Conservation (phyloP, 2,329 filamentous ascomycete genomes). For the Tolypocladium pustulatum region DNA sequence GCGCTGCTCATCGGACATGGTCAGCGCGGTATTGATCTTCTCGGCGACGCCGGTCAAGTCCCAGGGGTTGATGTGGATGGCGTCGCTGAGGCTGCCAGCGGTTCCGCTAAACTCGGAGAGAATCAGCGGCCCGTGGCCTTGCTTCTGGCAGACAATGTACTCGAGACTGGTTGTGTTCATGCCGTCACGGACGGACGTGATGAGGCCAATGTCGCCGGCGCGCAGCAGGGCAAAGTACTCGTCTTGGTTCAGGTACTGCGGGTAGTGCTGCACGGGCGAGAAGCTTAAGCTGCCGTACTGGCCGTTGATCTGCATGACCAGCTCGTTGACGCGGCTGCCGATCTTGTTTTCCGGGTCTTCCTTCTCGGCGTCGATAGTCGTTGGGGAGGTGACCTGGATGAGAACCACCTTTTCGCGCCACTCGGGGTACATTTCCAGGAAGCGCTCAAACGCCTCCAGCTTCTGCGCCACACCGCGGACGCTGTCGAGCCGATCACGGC, state of each 20-base stretch:
- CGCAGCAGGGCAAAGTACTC: conserved; percentile 94
- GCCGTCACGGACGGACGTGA: conserved; percentile 90
- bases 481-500: conserved; percentile 85
- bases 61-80: conserved; percentile 96
- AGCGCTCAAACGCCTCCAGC: conserved; percentile 85
- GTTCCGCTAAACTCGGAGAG: conserved; percentile 96
- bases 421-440: conserved; percentile 81
- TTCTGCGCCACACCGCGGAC: conserved; percentile 94
- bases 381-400: conserved; percentile 90
- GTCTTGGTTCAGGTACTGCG: conserved; percentile 78
- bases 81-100: conserved; percentile 71
- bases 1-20: conserved; percentile 59
- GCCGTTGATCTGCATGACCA: conserved; percentile 88
- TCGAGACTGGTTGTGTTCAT: conserved; percentile 98
- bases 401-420: conserved; percentile 89
- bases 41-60: conserved; percentile 75
- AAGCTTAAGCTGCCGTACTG: conserved; percentile 80
- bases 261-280: conserved; percentile 87
- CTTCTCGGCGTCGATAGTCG: conserved; percentile 65
- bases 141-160: conserved; percentile 86
- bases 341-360: conserved; percentile 72
- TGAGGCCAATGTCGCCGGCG: conserved; percentile 81
- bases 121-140: conserved; percentile 78
- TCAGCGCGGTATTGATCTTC: conserved; percentile 71
- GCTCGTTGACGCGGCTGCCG: conserved; percentile 78